Conservation (phyloP, 768 basidiomycete genomes). For the Kwoniella shandongensis region DNA sequence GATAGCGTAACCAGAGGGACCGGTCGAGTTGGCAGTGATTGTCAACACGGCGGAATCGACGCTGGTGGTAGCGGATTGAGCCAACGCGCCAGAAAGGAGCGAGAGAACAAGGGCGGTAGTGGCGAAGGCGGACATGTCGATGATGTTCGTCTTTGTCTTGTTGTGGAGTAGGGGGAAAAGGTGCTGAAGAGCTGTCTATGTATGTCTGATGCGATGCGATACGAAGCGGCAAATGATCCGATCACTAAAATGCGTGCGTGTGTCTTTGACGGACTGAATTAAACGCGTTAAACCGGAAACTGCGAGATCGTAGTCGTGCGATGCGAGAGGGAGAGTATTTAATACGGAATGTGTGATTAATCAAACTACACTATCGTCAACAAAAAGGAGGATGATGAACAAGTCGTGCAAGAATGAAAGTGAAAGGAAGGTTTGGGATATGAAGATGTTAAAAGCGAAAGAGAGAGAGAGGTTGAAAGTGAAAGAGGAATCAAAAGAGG, state of each 20-base stretch:
- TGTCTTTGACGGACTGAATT: no score
- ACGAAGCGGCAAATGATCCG: background rate
- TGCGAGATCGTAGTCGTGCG: no score
- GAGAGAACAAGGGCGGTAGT: conserved; percentile 18
- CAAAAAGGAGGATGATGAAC: background rate
- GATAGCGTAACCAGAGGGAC: conserved; percentile 33
- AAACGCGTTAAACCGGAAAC: no score
- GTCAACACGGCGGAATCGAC: conserved; percentile 23
- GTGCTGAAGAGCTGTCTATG: conserved; percentile 3
- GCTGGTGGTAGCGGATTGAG: conserved; percentile 9
- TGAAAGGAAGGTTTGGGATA: background rate
- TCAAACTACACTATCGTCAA: no score
- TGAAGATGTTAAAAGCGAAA: background rate
- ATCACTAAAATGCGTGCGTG: no score
- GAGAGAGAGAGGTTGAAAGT: background rate
- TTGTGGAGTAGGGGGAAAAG: background rate
- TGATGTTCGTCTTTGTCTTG: background rate
- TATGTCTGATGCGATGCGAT: background rate
- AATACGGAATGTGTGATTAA: background rate
- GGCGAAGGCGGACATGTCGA: conserved; percentile 13
- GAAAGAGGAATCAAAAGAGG: no score
- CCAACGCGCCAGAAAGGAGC: conserved; percentile 13
- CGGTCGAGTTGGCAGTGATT: conserved; percentile 22
- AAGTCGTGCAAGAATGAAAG: conserved; percentile 1
- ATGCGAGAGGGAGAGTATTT: no score